Conservation (phyloP, 768 basidiomycete species). For the Leucocoprinus leucothites region DNA sequence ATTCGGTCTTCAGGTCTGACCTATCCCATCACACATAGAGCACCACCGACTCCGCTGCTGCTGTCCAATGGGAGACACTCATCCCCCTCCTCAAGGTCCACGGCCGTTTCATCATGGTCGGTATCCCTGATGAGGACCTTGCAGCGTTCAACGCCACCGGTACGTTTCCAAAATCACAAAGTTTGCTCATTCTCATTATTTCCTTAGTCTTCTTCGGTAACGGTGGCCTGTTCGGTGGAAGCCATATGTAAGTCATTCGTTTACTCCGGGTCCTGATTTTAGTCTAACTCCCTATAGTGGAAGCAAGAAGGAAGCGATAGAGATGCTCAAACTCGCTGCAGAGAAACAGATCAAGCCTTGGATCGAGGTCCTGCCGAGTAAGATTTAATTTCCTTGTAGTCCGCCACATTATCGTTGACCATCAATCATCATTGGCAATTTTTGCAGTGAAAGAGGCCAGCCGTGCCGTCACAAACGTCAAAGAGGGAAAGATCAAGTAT, state of each 20-base stretch:
- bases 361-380: constrained; percentile 41
- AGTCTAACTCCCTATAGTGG: constrained; percentile 36
- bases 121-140: constrained; percentile 48
- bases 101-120: constrained; percentile 56
- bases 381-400: too few relatives aligned
- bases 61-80: constrained; percentile 28
- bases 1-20: not conserved
- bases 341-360: constrained; percentile 51
- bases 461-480: not conserved
- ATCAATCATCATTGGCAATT: too few relatives aligned
- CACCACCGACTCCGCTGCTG: constrained; percentile 26
- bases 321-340: constrained; percentile 59
- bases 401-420: too few relatives aligned
- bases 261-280: not conserved
- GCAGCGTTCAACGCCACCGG: constrained; percentile 31
- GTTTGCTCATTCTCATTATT: not conserved
- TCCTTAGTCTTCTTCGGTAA: constrained; percentile 21
- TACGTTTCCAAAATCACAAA: constrained; percentile 21
- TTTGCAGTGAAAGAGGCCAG: not conserved
- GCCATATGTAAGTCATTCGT: constrained; percentile 20
- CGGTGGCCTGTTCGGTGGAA: constrained; percentile 27
- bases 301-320: constrained; percentile 51
- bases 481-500: not conserved
- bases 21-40: constrained; percentile 16
- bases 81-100: constrained; percentile 46